Percentiles rank a stretch among this genome's conserved stretches.
Conservation (phyloP, 176 grass and related monocot species). For the Cenchrus fungigraminus region DNA sequence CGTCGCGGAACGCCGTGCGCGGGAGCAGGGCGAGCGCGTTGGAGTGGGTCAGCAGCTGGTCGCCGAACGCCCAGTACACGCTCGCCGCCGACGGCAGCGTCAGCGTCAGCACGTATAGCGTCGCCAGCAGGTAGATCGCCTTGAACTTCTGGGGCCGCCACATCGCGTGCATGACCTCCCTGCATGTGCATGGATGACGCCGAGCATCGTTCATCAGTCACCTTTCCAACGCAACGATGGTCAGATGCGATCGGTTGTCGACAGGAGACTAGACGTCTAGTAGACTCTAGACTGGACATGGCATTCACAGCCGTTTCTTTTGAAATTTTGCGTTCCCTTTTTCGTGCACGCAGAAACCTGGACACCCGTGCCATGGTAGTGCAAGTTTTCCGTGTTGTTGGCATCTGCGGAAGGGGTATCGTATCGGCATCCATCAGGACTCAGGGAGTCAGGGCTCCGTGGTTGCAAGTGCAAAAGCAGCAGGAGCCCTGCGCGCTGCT, state of each 20-base stretch:
- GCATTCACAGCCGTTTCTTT: not conserved
- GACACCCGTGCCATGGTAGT: slow-evolving; percentile 36
- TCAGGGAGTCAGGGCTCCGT: not conserved
- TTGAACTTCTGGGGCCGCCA: slow-evolving; percentile 99
- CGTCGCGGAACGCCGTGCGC: slow-evolving; percentile 69
- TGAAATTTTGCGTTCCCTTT: not conserved
- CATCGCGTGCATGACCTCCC: slow-evolving; percentile 99
- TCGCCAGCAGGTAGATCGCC: slow-evolving; percentile 93
- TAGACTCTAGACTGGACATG: not conserved
- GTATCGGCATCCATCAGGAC: slow-evolving; percentile 40
- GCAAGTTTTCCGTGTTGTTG: slow-evolving; percentile 40
- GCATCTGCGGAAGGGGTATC: slow-evolving; percentile 32
- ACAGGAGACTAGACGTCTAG: not conserved
- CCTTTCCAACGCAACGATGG: not conserved
- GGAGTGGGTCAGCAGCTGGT: slow-evolving; percentile 84
- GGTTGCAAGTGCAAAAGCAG: slow-evolving; percentile 33
- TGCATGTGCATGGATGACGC: not conserved
- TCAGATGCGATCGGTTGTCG: not conserved
- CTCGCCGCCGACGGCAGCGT: slow-evolving; percentile 92
- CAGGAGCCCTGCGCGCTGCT: slow-evolving; percentile 23
- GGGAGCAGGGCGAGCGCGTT: slow-evolving; percentile 89
- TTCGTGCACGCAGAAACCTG: slow-evolving; percentile 25
- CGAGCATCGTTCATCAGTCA: not conserved
- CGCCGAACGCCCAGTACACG: slow-evolving; percentile 99
- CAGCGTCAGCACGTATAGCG: slow-evolving; percentile 85